Percentiles rank a stretch among this genome's conserved stretches.
phyloP scores from a whole-genome alignment of 202 grass and related monocot genomes.

The Tripidium arundinaceum region DNA sequence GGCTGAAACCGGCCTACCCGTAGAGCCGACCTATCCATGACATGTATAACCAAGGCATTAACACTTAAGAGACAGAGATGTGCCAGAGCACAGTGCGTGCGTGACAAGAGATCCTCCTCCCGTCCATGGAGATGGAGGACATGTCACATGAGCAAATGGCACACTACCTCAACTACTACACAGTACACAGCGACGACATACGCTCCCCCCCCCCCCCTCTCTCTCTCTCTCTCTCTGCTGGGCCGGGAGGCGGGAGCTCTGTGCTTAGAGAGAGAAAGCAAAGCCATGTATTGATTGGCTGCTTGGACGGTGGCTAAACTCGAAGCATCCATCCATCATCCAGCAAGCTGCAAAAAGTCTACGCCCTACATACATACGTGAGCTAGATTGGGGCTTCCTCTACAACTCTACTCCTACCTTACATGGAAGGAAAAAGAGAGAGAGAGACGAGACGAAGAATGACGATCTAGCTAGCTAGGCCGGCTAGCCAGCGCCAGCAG shows the following conservation, averaged over 20 bases:
- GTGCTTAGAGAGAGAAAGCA: constrained; percentile 11
- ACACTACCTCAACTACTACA: constrained; percentile 3
- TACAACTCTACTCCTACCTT: constrained; percentile 17
- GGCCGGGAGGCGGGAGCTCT: too few relatives aligned
- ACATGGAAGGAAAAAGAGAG: not conserved
- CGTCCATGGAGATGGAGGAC: not conserved
- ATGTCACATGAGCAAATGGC: constrained; percentile 39
- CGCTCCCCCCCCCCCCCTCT: too few relatives aligned
- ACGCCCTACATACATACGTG: constrained; percentile 29
- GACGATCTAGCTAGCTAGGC: not conserved
- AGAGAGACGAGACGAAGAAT: not conserved
- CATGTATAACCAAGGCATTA: constrained; percentile 36
- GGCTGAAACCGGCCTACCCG: constrained; percentile 21
- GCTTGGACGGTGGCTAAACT: constrained; percentile 41
- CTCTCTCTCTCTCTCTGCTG: not conserved
- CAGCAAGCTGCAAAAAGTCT: constrained; percentile 34
- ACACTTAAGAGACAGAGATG: constrained; percentile 35
- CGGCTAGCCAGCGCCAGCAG: not conserved
- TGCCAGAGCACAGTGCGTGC: not conserved
- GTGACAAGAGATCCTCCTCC: constrained; percentile 17
- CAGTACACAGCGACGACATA: not conserved
- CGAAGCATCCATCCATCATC: not conserved
- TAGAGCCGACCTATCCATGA: constrained; percentile 31
- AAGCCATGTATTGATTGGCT: constrained; percentile 24
- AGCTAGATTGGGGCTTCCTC: constrained; percentile 36